phyloP scores from a whole-genome alignment of 23 red algal species.

The Gracilaria domingensis region DNA sequence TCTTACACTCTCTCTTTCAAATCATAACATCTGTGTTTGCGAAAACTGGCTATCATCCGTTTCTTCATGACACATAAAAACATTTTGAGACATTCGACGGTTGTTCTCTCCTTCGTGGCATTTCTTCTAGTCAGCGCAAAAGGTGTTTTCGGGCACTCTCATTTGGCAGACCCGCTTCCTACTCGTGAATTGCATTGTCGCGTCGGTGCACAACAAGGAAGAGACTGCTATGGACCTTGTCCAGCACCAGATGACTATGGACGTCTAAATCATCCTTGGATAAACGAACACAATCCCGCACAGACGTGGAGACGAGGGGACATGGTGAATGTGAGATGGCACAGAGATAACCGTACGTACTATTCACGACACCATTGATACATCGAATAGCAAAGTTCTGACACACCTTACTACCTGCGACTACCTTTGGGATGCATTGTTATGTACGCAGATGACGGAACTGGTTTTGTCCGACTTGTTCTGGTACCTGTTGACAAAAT shows the following conservation, averaged over 20 bases:
- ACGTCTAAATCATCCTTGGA: slow-evolving; percentile 39
- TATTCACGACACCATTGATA: neutral
- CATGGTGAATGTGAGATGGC: slow-evolving; percentile 58
- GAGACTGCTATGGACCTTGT: slow-evolving; percentile 66
- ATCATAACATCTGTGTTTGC: neutral
- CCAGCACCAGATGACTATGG: slow-evolving; percentile 57
- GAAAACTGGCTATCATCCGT: slow-evolving; percentile 27
- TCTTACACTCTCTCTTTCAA: neutral
- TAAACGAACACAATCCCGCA: slow-evolving; percentile 62
- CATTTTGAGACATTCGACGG: neutral
- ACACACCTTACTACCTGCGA: neutral
- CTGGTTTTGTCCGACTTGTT: slow-evolving; percentile 64
- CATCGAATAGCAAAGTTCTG: neutral
- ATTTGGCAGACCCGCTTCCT: slow-evolving; percentile 55
- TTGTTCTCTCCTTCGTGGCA: neutral
- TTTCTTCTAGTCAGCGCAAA: neutral
- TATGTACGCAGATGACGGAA: slow-evolving; percentile 40
- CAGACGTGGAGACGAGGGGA: slow-evolving; percentile 63
- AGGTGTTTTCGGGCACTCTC: slow-evolving; percentile 36
- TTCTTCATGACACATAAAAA: slow-evolving; percentile 35
- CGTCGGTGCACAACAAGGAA: slow-evolving; percentile 41
- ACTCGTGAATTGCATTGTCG: slow-evolving; percentile 60
- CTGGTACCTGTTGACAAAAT: slow-evolving; percentile 67
- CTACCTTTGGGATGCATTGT: neutral
- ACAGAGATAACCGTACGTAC: slow-evolving; percentile 73